Conservation (phyloP, 1,284 basidiomycete species). For the Ceratobasidium sp. region DNA sequence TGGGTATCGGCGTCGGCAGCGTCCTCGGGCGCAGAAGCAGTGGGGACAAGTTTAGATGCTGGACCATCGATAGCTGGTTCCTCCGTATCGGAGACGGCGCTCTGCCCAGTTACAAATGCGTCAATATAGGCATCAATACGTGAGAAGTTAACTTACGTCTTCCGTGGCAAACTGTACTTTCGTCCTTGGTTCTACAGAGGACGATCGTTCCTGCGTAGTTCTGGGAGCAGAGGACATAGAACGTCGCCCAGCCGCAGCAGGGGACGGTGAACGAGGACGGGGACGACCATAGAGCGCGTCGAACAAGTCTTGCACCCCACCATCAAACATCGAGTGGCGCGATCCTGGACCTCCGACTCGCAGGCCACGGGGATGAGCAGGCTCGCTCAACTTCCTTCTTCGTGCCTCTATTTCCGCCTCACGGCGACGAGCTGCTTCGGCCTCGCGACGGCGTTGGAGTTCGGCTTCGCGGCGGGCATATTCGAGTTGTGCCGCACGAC, state of each 20-base stretch:
- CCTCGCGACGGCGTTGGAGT: conserved; percentile 12
- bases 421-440: too few relatives aligned
- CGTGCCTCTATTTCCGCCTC: neutral
- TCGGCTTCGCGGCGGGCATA: conserved; percentile 42
- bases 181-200: conserved; percentile 3
- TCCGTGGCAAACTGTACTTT: conserved; percentile 1
- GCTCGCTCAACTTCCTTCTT: neutral
- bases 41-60: neutral
- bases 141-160: conserved; percentile 13
- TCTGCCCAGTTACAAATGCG: neutral
- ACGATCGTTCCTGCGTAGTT: neutral
- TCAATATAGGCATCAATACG: neutral
- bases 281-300: conserved; percentile 1
- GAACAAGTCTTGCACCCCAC: neutral
- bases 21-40: neutral
- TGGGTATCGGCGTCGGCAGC: neutral
- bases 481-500: conserved; percentile 17
- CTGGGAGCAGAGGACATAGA: conserved; percentile 31
- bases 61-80: neutral
- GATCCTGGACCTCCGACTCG: neutral
- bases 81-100: conserved; percentile 30
- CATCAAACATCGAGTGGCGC: neutral
- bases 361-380: too few relatives aligned
- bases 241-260: neutral
- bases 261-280: neutral